A percentile compares a stretch with the other conserved stretches of the same genome.
Evolutionary conservation across 1,139 yeast genomes (phyloP).

Genomic region (Pichia sp.): DNA sequence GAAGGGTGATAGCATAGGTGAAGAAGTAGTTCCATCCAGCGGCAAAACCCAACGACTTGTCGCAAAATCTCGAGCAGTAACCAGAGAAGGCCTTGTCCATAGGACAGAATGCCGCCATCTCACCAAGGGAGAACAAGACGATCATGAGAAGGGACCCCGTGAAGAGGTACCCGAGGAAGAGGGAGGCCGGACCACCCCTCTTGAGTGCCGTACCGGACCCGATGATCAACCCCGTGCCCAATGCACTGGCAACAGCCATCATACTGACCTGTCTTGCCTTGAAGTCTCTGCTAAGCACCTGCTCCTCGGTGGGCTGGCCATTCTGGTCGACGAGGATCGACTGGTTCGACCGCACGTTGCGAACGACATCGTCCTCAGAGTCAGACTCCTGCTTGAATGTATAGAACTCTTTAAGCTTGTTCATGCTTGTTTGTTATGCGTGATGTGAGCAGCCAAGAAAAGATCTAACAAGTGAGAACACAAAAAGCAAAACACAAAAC

Average conservation of each 20-base stretch:
- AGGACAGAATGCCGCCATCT: conserved; percentile 54
- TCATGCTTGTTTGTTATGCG: too few relatives aligned
- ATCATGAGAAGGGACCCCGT: conserved; percentile 46
- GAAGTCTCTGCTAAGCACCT: conserved; percentile 15
- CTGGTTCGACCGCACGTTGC: too few relatives aligned
- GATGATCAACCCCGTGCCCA: conserved; percentile 48
- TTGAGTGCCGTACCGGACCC: conserved; percentile 48
- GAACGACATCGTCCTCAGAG: conserved; percentile 31
- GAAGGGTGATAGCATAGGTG: conserved; percentile 62
- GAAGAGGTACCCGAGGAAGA: conserved; percentile 40
- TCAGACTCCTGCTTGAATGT: neutral
- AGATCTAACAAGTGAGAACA: too few relatives aligned
- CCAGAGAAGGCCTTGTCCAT: conserved; percentile 68
- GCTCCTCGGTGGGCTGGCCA: conserved; percentile 76
- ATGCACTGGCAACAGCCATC: conserved; percentile 37
- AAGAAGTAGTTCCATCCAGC: conserved; percentile 65
- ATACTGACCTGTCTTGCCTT: conserved; percentile 44
- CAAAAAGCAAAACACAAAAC: too few relatives aligned
- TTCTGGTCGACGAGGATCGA: too few relatives aligned
- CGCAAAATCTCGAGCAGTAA: conserved; percentile 63
- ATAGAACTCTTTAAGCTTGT: neutral
- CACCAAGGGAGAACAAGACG: conserved; percentile 50
- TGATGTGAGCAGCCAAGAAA: too few relatives aligned
- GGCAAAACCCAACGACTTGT: conserved; percentile 70
- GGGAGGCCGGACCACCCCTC: conserved; percentile 50